These are phyloP conservation scores for Entelexis sorbosivorans DNA, from an alignment of 1,139 yeast genomes.

Conservation along the genomic window DNA sequence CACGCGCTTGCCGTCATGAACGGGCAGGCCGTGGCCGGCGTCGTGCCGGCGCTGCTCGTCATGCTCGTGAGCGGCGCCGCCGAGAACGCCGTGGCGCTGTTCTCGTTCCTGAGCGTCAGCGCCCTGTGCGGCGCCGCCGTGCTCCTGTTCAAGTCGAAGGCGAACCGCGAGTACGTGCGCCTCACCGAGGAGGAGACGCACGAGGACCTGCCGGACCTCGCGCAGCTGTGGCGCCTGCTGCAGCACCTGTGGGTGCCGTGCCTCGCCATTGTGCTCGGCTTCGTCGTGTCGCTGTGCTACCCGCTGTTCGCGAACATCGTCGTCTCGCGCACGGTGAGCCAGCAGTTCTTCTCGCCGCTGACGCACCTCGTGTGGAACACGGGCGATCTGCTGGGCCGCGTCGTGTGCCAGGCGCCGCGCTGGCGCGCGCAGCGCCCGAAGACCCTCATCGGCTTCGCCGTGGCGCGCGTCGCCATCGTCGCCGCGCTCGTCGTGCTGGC, in stretches of 20 bases:
- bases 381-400: conserved; percentile 75
- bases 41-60: conserved; percentile 69
- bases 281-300: conserved; percentile 66
- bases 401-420: conserved; percentile 45
- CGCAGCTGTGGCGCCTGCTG: conserved; percentile 8
- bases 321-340: conserved; percentile 43
- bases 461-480: conserved; percentile 44
- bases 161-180: conserved; percentile 12
- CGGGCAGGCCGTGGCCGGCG: conserved; percentile 92
- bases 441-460: conserved; percentile 38
- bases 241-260: conserved; percentile 46
- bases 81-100: conserved; percentile 36
- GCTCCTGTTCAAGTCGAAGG: conserved; percentile 20
- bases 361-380: conserved; percentile 76
- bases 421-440: conserved; percentile 28
- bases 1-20: conserved; percentile 89
- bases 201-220: conserved; percentile 12
- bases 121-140: conserved; percentile 45
- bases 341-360: conserved; percentile 54
- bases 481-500: conserved; percentile 44
- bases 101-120: conserved; percentile 63
- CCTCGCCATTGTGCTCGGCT: conserved; percentile 59
- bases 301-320: conserved; percentile 82
- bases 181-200: conserved; percentile 17
- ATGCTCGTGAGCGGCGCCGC: conserved; percentile 39